phyloP scores from a whole-genome alignment of 1,284 basidiomycete species.

The Apiotrichum siamense region DNA sequence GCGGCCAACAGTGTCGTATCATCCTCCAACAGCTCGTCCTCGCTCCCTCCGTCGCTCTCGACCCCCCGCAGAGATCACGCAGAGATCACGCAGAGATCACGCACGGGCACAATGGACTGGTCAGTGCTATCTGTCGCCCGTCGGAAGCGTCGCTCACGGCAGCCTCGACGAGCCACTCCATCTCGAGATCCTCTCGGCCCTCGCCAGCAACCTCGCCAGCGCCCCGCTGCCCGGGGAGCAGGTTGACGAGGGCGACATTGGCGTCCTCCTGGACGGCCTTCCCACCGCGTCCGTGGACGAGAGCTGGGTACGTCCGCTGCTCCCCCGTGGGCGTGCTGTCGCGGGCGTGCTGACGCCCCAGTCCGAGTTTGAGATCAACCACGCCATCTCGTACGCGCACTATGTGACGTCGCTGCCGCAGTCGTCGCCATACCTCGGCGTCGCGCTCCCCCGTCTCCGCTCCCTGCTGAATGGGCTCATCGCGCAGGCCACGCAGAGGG shows the following conservation, averaged over 20 bases:
- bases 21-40: no score
- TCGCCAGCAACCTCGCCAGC: constrained; percentile 20
- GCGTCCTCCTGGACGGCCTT: constrained; percentile 25
- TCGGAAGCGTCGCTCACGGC: neutral
- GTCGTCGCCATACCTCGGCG: constrained; percentile 11
- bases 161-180: constrained; percentile 46
- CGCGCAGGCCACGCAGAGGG: constrained; percentile 14
- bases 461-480: constrained; percentile 28
- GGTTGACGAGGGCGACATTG: constrained; percentile 7
- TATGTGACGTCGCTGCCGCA: constrained; percentile 32
- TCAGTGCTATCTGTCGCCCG: constrained; percentile 3
- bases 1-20: no score
- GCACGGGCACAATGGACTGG: constrained; percentile 31
- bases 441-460: constrained; percentile 24
- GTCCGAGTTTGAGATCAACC: constrained; percentile 42
- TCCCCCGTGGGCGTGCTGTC: neutral
- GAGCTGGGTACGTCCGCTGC: constrained; percentile 26
- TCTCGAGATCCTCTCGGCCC: constrained; percentile 40
- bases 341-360: constrained; percentile 14
- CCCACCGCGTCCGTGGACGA: constrained; percentile 17
- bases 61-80: neutral
- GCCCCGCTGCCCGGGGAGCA: neutral
- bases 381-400: constrained; percentile 43
- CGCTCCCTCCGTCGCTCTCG: neutral
- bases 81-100: neutral